phyloP scores from a whole-genome alignment of 78 protist species.

The Protostelium mycophagum region DNA sequence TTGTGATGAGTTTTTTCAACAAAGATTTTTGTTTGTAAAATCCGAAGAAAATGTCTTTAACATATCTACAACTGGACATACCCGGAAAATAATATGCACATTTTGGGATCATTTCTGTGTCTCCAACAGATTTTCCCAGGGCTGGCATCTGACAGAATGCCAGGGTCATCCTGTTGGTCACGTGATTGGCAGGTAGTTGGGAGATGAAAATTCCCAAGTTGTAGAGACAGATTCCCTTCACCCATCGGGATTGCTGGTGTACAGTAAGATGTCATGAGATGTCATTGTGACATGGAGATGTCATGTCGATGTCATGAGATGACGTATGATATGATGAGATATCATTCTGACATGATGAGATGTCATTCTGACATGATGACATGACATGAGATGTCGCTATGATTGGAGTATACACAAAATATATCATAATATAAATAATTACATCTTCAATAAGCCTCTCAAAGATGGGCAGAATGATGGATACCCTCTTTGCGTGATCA shows the following conservation, averaged over 20 bases:
- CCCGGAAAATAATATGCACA: neutral
- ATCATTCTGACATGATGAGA: too few species aligned
- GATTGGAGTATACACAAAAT: neutral
- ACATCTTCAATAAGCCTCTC: constrained; percentile 11
- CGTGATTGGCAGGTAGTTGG: constrained; percentile 6
- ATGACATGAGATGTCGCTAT: too few species aligned
- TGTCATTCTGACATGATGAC: too few species aligned
- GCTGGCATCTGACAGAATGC: neutral
- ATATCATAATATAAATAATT: neutral
- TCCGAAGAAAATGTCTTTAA: neutral
- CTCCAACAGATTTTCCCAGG: neutral
- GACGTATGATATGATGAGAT: too few species aligned
- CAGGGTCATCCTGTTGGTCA: neutral
- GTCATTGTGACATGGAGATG: too few species aligned
- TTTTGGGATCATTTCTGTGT: neutral
- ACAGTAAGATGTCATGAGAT: neutral
- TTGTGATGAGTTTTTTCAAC: too few species aligned
- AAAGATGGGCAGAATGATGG: constrained; percentile 6
- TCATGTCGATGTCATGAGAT: too few species aligned
- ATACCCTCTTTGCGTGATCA: neutral
- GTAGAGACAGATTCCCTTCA: constrained; percentile 15
- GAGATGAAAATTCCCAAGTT: constrained; percentile 33
- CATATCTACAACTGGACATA: neutral
- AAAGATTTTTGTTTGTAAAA: too few species aligned
- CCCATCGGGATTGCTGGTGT: constrained; percentile 46